Base-by-base conservation (phyloP, 495 filamentous ascomycete species). In the Tetracladium setigerum region DNA sequence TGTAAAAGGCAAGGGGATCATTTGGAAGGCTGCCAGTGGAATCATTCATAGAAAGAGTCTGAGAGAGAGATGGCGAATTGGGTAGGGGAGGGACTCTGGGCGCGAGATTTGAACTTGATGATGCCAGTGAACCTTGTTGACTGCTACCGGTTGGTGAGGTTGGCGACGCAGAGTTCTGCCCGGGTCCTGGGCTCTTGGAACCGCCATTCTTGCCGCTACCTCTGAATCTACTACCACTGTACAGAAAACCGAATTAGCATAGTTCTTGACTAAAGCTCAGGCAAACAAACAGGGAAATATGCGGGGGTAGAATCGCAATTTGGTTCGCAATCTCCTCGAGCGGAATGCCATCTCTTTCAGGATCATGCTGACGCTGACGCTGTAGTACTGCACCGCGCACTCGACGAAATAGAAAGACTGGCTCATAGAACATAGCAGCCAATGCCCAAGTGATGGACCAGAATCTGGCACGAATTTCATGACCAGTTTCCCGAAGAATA, bases 1-100 rank as follows among this genome's bases (percentile, higher is more conserved):
- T 74, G 49, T 79, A 79, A 4, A 63, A 56, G 27, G 59, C 62
- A 35, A 73, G 57, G 12, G 67, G 50, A 22, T 75, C 81, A 54
- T 69, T 74, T 31, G 64, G 59, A 48, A 64, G 59, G 46, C 62
- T 58, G 57, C 60, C 69, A 24, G 47, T 41, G 3, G 48, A 16
- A 37, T 68, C 60, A 38, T 84, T 78, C 51, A 76, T 60, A 30
- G 67, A 63, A 38, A 74, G 58, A 38, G 70, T 73, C 47, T 71
- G 71, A 36, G 70, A 64, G 43, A 79, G 56, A 34, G 79, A 77
- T 31, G 72, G 72, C 27, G 80, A 82, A 54, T 72, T 78, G 36
- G 82, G 73, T 44, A 82, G 65, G 38, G 77, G 71, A 49, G 72
- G 72, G 32, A 73, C 63, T 58, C 71, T 70, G 36, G 71, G 68